Evolutionary conservation across 441 rosid genomes (phyloP), one percentile per base, ranked within the genome.

Genomic region (Francoa sonchifolia): DNA sequence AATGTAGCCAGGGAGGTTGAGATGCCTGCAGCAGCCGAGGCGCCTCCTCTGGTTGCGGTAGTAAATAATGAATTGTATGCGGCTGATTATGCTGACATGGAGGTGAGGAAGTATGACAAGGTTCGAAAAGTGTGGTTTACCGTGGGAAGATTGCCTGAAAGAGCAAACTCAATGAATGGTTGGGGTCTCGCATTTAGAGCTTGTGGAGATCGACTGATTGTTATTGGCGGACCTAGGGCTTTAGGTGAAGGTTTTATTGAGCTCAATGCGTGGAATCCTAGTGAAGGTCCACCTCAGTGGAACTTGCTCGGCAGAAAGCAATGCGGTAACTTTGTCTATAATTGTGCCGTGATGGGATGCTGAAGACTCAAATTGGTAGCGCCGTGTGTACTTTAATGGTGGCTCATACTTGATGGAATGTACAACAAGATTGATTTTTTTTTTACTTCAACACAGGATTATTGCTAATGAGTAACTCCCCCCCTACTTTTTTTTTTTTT

Each of bases 321-420:
- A 22, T 84, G 77, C 4, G 74, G 65, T 54, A 88, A 71, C 70
- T 88, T 88, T 57, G 97, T 88, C 47, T 84, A 84, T 70, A 88
- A 88, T 70, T 88, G 97, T 47, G 94, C 97, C n/a, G 94, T 88
- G 47, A 88, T 88, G 97, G 95, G 97, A 43, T 88, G 97, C 76
- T 88, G 62, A 85, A 61, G 61, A 45, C 35, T 39, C 47, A 47
- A 44, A 48, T 27, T 48, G 56, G 51, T 34, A 42, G 71, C 44
- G 33, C 46, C 60, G 28, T 44, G 29, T 50, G 52, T 60, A 57
- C 49, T 45, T 23, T 44, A 42, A 36, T 43, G 58, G 44, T 55
- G 51, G 57, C 39, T 29, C 57, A 8, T 49, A 42, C 39, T 58
- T 52, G 40, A 28, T 39, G 67, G 60, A 49, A 57, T 63, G 58